Evolutionary conservation across 768 basidiomycete species (phyloP).

Genomic region (Xerocomus spinulosus): DNA sequence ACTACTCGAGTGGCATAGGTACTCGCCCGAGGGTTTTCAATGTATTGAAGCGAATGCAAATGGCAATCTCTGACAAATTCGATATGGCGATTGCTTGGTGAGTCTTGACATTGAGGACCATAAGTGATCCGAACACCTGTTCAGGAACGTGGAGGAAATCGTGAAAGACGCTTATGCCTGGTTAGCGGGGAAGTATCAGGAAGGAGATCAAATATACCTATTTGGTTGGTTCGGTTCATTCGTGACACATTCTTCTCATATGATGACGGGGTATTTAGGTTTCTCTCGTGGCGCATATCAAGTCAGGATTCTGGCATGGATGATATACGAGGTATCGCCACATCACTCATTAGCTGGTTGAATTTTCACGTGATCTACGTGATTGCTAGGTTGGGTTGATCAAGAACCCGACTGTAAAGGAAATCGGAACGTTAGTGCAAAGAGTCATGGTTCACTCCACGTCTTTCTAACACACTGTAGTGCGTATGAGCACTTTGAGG

Average conservation of each 20-base stretch:
- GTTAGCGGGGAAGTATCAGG: conserved; percentile 25
- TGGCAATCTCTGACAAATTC: conserved; percentile 17
- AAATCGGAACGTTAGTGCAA: conserved; percentile 20
- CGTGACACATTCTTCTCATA: not conserved
- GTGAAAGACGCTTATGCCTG: conserved; percentile 30
- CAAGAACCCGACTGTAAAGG: conserved; percentile 23
- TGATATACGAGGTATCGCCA: conserved; percentile 32
- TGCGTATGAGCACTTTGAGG: conserved; percentile 16
- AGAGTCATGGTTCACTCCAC: too few species aligned
- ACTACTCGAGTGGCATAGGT: conserved; percentile 36
- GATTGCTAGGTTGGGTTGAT: conserved; percentile 29
- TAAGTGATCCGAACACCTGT: not conserved
- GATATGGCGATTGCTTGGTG: conserved; percentile 37
- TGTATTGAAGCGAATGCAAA: conserved; percentile 15
- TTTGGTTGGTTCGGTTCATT: conserved; percentile 18
- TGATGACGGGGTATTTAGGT: conserved; percentile 9
- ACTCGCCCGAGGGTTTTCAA: conserved; percentile 28
- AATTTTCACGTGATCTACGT: not conserved
- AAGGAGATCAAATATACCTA: conserved; percentile 28
- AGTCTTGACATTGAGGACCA: not conserved
- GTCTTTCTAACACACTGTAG: conserved; percentile 1
- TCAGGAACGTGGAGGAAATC: conserved; percentile 33
- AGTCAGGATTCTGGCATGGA: conserved; percentile 35
- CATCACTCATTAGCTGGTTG: not conserved
- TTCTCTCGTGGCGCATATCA: conserved; percentile 42